Base-by-base conservation (phyloP, 1,284 basidiomycete genomes). In the Tylopilus sp. region DNA sequence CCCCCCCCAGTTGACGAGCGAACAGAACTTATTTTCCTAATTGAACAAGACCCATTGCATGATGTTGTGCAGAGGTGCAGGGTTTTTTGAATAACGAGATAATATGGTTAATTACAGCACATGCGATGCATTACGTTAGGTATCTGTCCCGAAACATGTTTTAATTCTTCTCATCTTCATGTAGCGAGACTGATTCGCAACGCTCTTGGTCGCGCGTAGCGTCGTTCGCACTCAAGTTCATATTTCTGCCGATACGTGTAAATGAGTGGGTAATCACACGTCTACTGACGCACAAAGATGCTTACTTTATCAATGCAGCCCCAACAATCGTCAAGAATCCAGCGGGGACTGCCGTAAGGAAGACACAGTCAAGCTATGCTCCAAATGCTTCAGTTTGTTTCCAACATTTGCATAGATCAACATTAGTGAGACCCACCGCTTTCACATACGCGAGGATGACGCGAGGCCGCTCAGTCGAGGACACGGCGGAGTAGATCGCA, bases 361-460 rank as follows among this genome's bases (percentile, higher is more conserved):
- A 67, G 42, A 73, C 72, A 33, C 65, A 67, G 33, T 60, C 67
- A 31, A 70, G 45, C 67, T 70, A 23, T 21, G 39, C 33, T 27
- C 27, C 34, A 63, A 58, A 33, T 29, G n/a, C 29, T 52, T 62
- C 58, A 6, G 35, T 27, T 25, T 23, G 52, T 31, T 37, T 17
- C 33, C 45, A 31, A 23, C 8, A n/a, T n/a, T n/a, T n/a, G n/a
- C n/a, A n/a, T n/a, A n/a, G n/a, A n/a, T n/a, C n/a, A n/a, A n/a
- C n/a, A n/a, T n/a, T n/a, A n/a, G n/a, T n/a, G n/a, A n/a, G n/a
- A 66, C 57, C 31, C 63, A 68, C 68, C 53, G 72, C 66, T 57
- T 57, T 60, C 34, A 74, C 57, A 21, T 74, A 70, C 21, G 68
- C 68, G 27, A 56, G 63, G 23, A 74, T 53, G 58, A 73, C 65